phyloP scores from a whole-genome alignment of 352 stramenopile species.

The Pythium biforme region DNA sequence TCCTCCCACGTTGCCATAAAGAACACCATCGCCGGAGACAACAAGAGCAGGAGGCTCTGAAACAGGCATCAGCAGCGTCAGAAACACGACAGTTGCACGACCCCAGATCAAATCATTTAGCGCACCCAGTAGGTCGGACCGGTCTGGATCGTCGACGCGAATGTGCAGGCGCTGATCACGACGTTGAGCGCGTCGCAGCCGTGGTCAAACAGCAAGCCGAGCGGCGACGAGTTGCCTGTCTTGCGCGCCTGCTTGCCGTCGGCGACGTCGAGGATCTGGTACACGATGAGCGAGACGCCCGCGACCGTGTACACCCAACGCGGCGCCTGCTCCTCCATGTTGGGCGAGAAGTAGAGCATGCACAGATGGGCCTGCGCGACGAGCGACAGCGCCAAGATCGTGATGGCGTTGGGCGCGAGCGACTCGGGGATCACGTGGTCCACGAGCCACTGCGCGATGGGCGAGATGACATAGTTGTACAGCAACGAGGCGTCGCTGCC shows the following conservation, averaged over 20 bases:
- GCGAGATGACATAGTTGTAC: slow-evolving; percentile 85
- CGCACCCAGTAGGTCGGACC: slow-evolving; percentile 74
- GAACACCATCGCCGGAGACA: slow-evolving; percentile 88
- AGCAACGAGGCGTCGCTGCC: slow-evolving; percentile 77
- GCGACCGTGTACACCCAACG: slow-evolving; percentile 71
- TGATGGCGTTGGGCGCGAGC: slow-evolving; percentile 83
- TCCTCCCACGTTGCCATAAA: slow-evolving; percentile 98
- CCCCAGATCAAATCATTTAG: slow-evolving; percentile 5
- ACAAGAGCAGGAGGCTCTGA: slow-evolving; percentile 73
- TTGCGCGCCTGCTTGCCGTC: slow-evolving; percentile 87
- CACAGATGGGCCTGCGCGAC: slow-evolving; percentile 72
- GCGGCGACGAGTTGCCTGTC: slow-evolving; percentile 82
- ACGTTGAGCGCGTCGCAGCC: slow-evolving; percentile 85
- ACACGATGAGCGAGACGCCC: slow-evolving; percentile 65
- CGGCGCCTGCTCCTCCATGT: slow-evolving; percentile 77
- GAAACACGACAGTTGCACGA: slow-evolving; percentile 15
- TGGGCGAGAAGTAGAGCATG: slow-evolving; percentile 83
- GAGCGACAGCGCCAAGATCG: slow-evolving; percentile 67
- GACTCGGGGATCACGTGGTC: slow-evolving; percentile 67
- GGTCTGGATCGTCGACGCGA: slow-evolving; percentile 86
- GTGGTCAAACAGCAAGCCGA: slow-evolving; percentile 85
- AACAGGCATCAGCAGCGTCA: background rate
- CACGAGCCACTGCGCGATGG: slow-evolving; percentile 70
- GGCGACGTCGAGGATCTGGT: slow-evolving; percentile 85
- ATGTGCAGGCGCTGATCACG: slow-evolving; percentile 79